phyloP scores from a whole-genome alignment of 345 rosid genomes.

The Aquilaria yunnanensis region DNA sequence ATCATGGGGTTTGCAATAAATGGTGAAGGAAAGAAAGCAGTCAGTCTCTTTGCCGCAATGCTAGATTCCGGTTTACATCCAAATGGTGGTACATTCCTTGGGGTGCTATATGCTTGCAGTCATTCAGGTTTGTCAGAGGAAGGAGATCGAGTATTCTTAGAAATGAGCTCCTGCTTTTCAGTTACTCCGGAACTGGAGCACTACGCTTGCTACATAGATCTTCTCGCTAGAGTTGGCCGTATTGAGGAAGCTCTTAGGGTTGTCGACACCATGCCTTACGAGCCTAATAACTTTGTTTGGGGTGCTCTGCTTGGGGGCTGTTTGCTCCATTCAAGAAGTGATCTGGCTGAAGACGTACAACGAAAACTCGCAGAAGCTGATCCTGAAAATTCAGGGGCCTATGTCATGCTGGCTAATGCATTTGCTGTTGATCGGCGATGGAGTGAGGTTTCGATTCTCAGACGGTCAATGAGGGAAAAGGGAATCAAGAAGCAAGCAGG shows the following conservation, averaged over 20 bases:
- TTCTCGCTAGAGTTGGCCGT: conserved; percentile 33
- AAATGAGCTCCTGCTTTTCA: conserved; percentile 20
- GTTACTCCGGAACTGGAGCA: conserved; percentile 30
- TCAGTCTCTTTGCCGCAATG: conserved; percentile 26
- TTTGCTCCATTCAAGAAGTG: conserved; percentile 29
- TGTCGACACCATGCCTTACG: conserved; percentile 32
- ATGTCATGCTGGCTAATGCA: conserved; percentile 34
- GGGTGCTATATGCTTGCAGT: conserved; percentile 35
- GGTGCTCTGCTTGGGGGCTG: conserved; percentile 44
- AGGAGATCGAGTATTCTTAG: conserved; percentile 27
- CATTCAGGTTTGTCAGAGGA: conserved; percentile 29
- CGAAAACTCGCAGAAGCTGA: conserved; percentile 28
- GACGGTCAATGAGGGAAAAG: conserved; percentile 35
- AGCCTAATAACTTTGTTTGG: conserved; percentile 40
- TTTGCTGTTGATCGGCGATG: conserved; percentile 31
- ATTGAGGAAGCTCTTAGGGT: conserved; percentile 34
- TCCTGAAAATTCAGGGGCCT: conserved; percentile 35
- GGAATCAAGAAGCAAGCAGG: conserved; percentile 43
- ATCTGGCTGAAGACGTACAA: conserved; percentile 25
- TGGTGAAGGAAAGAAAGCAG: conserved; percentile 30
- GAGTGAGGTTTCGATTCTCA: conserved; percentile 25
- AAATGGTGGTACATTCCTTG: conserved; percentile 35
- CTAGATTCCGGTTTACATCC: conserved; percentile 20
- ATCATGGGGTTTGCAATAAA: conserved; percentile 41
- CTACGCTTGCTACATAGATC: conserved; percentile 39